phyloP scores from a whole-genome alignment of 1,284 basidiomycete genomes.

The Leccinum insigne region DNA sequence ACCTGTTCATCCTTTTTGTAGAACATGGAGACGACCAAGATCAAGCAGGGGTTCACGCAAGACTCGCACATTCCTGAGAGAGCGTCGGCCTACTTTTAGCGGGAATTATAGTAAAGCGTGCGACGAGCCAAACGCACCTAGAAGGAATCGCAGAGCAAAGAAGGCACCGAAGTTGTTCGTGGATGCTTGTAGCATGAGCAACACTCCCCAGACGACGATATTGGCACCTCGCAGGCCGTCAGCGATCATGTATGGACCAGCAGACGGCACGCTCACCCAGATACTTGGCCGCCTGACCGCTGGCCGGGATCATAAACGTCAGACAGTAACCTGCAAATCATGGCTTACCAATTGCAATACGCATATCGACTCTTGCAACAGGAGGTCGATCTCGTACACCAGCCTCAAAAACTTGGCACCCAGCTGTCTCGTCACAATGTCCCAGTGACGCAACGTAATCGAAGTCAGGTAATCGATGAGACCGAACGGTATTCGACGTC shows the following conservation, averaged over 20 bases:
- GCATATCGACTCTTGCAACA: constrained; percentile 50
- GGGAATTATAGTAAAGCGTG: background rate
- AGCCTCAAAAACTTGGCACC: constrained; percentile 34
- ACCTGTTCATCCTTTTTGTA: constrained; percentile 72
- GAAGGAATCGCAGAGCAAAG: constrained; percentile 60
- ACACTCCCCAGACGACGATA: constrained; percentile 59
- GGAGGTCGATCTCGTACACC: constrained; percentile 66
- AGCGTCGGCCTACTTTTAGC: background rate
- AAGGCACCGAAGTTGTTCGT: constrained; percentile 59
- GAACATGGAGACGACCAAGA: constrained; percentile 67
- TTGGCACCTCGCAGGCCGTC: constrained; percentile 45
- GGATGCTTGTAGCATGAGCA: constrained; percentile 41
- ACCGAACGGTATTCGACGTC: constrained; percentile 67
- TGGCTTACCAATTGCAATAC: constrained; percentile 50
- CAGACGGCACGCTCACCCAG: constrained; percentile 40
- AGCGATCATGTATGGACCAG: background rate
- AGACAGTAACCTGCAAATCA: constrained; percentile 5
- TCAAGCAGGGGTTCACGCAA: constrained; percentile 62
- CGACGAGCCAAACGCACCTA: constrained; percentile 39
- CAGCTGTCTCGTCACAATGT: too few relatives aligned
- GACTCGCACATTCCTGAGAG: constrained; percentile 62
- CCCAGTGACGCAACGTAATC: constrained; percentile 82
- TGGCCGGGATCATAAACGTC: constrained; percentile 10
- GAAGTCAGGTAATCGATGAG: constrained; percentile 78
- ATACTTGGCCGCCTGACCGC: constrained; percentile 61